Conservation (phyloP, 495 filamentous ascomycete genomes). For the Talaromyces liani region DNA sequence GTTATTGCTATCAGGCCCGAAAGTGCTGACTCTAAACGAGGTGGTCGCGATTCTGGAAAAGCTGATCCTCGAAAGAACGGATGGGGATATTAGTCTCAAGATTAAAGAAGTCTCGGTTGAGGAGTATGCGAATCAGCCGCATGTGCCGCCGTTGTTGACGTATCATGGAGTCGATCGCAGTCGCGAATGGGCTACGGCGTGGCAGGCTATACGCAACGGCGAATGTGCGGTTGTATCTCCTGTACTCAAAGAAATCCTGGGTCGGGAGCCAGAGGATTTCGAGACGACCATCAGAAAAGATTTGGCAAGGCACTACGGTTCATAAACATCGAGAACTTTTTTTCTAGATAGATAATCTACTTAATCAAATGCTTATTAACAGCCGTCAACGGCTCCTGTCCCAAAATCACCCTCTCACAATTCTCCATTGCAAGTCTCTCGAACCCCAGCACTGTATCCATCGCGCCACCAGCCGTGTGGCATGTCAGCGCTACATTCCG, state of each 20-base stretch:
- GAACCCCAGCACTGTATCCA: neutral
- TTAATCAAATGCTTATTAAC: neutral
- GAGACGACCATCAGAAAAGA: constrained; percentile 17
- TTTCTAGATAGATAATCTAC: neutral
- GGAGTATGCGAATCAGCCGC: constrained; percentile 29
- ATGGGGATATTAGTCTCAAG: constrained; percentile 14
- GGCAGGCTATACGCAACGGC: constrained; percentile 32
- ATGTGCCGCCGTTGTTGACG: constrained; percentile 19
- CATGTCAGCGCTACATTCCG: constrained; percentile 19
- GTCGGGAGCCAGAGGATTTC: constrained; percentile 29
- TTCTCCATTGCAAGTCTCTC: neutral
- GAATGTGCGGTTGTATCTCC: constrained; percentile 30
- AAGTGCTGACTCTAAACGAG: constrained; percentile 30
- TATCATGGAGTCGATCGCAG: constrained; percentile 21
- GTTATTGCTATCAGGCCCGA: constrained; percentile 33
- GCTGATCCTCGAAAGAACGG: constrained; percentile 12
- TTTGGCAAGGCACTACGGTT: neutral
- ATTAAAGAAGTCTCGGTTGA: constrained; percentile 27
- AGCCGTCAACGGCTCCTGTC: neutral
- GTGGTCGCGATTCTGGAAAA: constrained; percentile 29
- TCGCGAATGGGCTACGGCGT: constrained; percentile 30
- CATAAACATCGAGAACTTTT: neutral
- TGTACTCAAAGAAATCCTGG: constrained; percentile 27
- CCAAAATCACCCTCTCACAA: neutral
- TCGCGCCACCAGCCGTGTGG: neutral